Evolutionary conservation across 768 basidiomycete genomes (phyloP), one percentile per base, ranked within the genome.

Genomic region (Tricholoma furcatifolium): DNA sequence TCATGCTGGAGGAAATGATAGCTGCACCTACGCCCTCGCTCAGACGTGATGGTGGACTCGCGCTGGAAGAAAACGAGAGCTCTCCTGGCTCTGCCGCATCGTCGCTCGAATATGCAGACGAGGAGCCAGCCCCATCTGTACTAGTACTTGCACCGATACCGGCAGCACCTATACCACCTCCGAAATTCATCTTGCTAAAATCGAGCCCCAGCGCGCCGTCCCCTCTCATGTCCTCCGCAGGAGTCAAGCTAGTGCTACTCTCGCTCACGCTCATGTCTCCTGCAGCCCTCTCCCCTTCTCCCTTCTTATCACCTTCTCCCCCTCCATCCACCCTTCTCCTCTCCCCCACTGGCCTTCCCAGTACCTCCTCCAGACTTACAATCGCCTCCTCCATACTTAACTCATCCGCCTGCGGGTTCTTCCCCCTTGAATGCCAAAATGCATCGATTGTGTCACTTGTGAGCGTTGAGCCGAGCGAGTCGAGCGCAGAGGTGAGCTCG

Each of bases 391-490:
- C 85, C 14, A 90, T 68, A 1, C 85, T 87, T 30, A 99, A 71
- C 60, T 92, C 87, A 54, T 85, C 94, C 18, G 74, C 69, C 6
- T 76, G 74, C 0, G 85, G 79, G 4, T 77, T 70, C 67, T 91
- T 92, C 51, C 78, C 78, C 61, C 77, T 80, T 6, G 83, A 79
- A 7, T 77, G 81, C 73, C 91, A 98, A 79, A 96, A 98, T 12
- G 79, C 78, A 59, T 88, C 79, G 53, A 97, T 74, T 1, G 96
- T 98, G 40, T 83, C 74, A 0, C 69, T 70, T 6, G 88, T 89
- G 44, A 98, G 81, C 0, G 96, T 98, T 3, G 94, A 97, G 4
- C 94, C 94, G 34, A 99, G 85, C 2, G 95, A 96, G 71, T 98
- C 96, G 39, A 99, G 86, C 91, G 98, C 94, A 10, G 91, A 91